Evolutionary conservation across 768 basidiomycete genomes (phyloP).

Genomic region (Neoboletus subvelutipes): DNA sequence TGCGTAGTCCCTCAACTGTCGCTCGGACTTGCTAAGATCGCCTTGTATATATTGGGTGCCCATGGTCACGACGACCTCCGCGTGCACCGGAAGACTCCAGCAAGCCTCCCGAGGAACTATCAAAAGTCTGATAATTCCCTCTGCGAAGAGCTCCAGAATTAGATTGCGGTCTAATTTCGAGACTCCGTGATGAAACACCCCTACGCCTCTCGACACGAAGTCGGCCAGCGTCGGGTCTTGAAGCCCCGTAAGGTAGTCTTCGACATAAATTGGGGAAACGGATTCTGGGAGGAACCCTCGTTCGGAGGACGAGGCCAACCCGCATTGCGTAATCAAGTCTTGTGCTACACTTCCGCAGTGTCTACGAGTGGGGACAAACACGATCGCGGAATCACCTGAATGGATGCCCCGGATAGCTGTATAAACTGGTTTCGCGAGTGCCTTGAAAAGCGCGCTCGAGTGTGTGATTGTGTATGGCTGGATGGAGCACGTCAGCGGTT

Average conservation of each 20-base stretch:
- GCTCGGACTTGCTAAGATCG: constrained; percentile 47
- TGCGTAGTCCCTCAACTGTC: constrained; percentile 76
- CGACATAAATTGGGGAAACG: constrained; percentile 52
- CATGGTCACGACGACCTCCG: constrained; percentile 82
- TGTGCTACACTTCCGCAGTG: constrained; percentile 74
- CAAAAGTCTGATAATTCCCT: constrained; percentile 77
- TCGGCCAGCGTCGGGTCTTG: constrained; percentile 65
- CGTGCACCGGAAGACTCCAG: constrained; percentile 87
- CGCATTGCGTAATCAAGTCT: constrained; percentile 87
- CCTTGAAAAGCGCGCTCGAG: constrained; percentile 83
- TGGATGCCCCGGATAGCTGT: constrained; percentile 56
- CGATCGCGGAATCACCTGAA: constrained; percentile 54
- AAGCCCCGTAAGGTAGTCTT: constrained; percentile 56
- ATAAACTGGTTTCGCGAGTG: constrained; percentile 90
- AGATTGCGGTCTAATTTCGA: constrained; percentile 63
- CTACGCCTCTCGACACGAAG: constrained; percentile 81
- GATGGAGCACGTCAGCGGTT: constrained; percentile 63
- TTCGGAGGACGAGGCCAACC: constrained; percentile 67
- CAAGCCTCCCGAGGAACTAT: constrained; percentile 81
- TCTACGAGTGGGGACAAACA: constrained; percentile 85
- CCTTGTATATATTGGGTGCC: constrained; percentile 81
- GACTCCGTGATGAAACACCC: constrained; percentile 79
- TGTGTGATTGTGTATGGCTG: constrained; percentile 85
- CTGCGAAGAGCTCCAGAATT: constrained; percentile 77
- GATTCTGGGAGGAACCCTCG: constrained; percentile 63